These are phyloP conservation scores for Lupinus albus DNA, from an alignment of 306 rosid genomes.

Conservation along the genomic window DNA sequence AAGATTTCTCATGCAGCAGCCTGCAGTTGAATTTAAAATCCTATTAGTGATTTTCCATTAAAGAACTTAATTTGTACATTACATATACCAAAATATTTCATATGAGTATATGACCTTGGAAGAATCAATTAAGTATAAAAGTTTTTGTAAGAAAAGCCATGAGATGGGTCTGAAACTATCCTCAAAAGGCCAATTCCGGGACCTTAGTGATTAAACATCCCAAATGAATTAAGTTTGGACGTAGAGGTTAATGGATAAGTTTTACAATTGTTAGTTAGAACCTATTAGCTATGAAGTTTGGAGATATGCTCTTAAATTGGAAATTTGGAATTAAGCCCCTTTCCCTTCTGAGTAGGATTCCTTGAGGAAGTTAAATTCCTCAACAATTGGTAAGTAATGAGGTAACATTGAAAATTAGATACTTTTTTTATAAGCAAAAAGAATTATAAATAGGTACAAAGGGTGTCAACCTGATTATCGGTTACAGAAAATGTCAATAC, in stretches of 20 bases:
- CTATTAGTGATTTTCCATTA: constrained; percentile 1
- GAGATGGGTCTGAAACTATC: constrained; percentile 55
- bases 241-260: constrained; percentile 9
- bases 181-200: constrained; percentile 1
- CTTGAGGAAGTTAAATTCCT: too few species aligned
- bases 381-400: too few species aligned
- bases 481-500: too few species aligned
- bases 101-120: constrained; percentile 39
- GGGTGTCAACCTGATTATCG: too few species aligned
- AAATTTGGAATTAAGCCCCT: not conserved
- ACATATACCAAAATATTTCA: constrained; percentile 6
- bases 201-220: not conserved
- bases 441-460: too few species aligned
- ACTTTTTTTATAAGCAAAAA: too few species aligned
- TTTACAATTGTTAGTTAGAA: constrained; percentile 7
- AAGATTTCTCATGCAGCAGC: constrained; percentile 10
- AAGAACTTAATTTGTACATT: constrained; percentile 27
- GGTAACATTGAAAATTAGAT: too few species aligned
- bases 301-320: not conserved
- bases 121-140: constrained; percentile 9
- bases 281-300: constrained; percentile 9
- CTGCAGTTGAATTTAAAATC: constrained; percentile 16
- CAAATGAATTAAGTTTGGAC: constrained; percentile 11
- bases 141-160: not conserved
- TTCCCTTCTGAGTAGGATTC: too few species aligned